Evolutionary conservation across 2,329 filamentous ascomycete species (phyloP).

Genomic region (Aspergillus nomiae): DNA sequence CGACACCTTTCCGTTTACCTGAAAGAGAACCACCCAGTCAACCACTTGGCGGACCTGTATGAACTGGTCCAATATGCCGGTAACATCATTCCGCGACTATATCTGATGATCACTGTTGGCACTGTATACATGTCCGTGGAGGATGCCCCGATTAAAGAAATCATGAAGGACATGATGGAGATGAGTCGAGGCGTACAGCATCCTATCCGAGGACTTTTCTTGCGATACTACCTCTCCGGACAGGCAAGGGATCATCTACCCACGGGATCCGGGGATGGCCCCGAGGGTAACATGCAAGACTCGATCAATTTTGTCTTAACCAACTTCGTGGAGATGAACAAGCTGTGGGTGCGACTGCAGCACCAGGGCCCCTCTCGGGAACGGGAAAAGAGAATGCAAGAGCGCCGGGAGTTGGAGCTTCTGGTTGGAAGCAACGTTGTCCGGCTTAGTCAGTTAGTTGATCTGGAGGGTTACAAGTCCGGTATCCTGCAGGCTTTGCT

Average conservation of each 20-base stretch:
- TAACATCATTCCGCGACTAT: constrained; percentile 93
- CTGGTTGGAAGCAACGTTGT: constrained; percentile 96
- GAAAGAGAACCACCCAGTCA: constrained; percentile 94
- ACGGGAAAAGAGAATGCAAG: constrained; percentile 87
- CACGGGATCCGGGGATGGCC: constrained; percentile 78
- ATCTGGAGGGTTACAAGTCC: constrained; percentile 90
- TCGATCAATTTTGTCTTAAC: constrained; percentile 98
- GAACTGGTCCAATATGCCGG: constrained; percentile 97
- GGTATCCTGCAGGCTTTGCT: constrained; percentile 84
- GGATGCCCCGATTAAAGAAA: constrained; percentile 97
- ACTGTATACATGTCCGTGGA: constrained; percentile 99
- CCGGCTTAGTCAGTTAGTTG: constrained; percentile 89
- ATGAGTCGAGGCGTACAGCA: constrained; percentile 99
- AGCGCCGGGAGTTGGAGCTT: constrained; percentile 91
- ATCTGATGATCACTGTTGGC: constrained; percentile 98
- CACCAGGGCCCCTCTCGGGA: constrained; percentile 97
- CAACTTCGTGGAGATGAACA: constrained; percentile 99
- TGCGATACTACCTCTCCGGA: constrained; percentile 94
- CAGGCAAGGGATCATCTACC: constrained; percentile 91
- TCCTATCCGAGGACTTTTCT: constrained; percentile 89
- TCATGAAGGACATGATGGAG: constrained; percentile 99
- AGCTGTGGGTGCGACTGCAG: constrained; percentile 95
- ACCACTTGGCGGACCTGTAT: constrained; percentile 96
- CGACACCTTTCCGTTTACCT: constrained; percentile 95
- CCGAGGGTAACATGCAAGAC: constrained; percentile 93